These are phyloP conservation scores for Calonectria fujianensis DNA, from an alignment of 2,329 filamentous ascomycete genomes.

Conservation along the genomic window DNA sequence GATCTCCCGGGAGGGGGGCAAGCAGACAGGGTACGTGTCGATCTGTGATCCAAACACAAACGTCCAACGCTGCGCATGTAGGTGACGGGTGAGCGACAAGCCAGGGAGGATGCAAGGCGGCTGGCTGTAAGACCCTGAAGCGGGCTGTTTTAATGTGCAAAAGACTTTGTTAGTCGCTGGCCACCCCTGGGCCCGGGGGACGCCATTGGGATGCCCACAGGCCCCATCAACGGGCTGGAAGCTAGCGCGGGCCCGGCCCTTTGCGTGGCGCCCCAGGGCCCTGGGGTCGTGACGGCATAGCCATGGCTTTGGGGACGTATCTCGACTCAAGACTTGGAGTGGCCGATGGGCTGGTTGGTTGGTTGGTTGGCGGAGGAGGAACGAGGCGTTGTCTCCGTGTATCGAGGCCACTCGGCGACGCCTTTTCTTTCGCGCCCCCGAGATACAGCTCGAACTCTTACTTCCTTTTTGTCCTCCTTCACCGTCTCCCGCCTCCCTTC, in stretches of 20 bases:
- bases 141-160: conserved; percentile 25
- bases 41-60: conserved; percentile 21
- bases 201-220: conserved; percentile 34
- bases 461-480: conserved; percentile 6
- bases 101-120: conserved; percentile 4
- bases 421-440: conserved; percentile 35
- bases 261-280: conserved; percentile 46
- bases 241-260: conserved; percentile 37
- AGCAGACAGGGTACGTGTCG: conserved; percentile 20
- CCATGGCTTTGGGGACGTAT: conserved; percentile 34
- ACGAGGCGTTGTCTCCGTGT: conserved; percentile 21
- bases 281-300: conserved; percentile 52
- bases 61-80: conserved; percentile 11
- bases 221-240: conserved; percentile 38
- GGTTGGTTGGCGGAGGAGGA: conserved; percentile 21
- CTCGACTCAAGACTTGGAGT: conserved; percentile 36
- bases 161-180: conserved; percentile 29
- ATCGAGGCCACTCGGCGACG: conserved; percentile 23
- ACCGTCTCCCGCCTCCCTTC: conserved; percentile 27
- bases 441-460: conserved; percentile 1
- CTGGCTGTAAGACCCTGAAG: conserved; percentile 26
- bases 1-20: conserved; percentile 16
- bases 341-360: conserved; percentile 28
- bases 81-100: conserved; percentile 18
- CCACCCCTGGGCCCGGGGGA: conserved; percentile 23